Percentiles rank a stretch among this genome's conserved stretches.
phyloP scores from a whole-genome alignment of 2,329 filamentous ascomycete genomes.

The Trichophaea hybrida region DNA sequence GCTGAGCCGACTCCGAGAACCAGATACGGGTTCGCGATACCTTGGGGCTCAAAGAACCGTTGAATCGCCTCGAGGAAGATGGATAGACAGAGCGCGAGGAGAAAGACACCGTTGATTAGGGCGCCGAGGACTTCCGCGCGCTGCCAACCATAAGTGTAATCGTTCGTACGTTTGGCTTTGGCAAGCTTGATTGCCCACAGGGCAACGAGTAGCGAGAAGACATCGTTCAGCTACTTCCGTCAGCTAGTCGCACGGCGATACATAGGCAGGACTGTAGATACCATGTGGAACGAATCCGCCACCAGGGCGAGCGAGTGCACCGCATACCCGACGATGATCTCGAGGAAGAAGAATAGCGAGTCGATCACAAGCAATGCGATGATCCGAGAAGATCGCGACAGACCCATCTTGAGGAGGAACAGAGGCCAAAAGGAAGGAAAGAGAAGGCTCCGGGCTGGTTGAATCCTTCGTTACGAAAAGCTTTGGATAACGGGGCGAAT shows the following conservation, averaged over 20 bases:
- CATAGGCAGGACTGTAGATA: slow-evolving; percentile 32
- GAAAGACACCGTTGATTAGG: slow-evolving; percentile 91
- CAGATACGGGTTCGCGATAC: slow-evolving; percentile 69
- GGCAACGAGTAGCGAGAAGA: slow-evolving; percentile 81
- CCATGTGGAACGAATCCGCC: slow-evolving; percentile 98
- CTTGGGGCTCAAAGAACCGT: slow-evolving; percentile 78
- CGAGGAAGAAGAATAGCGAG: slow-evolving; percentile 74
- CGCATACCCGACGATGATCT: slow-evolving; percentile 70
- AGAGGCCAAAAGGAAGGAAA: too few relatives aligned
- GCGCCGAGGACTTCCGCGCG: slow-evolving; percentile 93
- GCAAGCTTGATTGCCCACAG: slow-evolving; percentile 90
- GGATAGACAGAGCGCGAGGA: slow-evolving; percentile 88
- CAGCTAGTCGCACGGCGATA: not conserved
- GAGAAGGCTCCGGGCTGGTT: too few relatives aligned
- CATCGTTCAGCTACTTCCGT: slow-evolving; percentile 66
- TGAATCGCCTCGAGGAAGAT: slow-evolving; percentile 93
- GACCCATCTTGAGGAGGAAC: slow-evolving; percentile 45
- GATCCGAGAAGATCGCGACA: slow-evolving; percentile 87
- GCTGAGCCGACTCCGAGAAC: slow-evolving; percentile 80
- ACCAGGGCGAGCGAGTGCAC: slow-evolving; percentile 86
- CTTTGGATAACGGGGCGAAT: too few relatives aligned
- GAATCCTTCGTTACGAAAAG: too few relatives aligned
- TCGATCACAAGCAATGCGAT: slow-evolving; percentile 86
- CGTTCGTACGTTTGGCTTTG: slow-evolving; percentile 65
- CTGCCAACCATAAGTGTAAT: slow-evolving; percentile 95